A percentile compares a stretch with the other conserved stretches of the same genome.
Conservation (phyloP, 805 yeast genomes). For the Blastobotrys robertii region DNA sequence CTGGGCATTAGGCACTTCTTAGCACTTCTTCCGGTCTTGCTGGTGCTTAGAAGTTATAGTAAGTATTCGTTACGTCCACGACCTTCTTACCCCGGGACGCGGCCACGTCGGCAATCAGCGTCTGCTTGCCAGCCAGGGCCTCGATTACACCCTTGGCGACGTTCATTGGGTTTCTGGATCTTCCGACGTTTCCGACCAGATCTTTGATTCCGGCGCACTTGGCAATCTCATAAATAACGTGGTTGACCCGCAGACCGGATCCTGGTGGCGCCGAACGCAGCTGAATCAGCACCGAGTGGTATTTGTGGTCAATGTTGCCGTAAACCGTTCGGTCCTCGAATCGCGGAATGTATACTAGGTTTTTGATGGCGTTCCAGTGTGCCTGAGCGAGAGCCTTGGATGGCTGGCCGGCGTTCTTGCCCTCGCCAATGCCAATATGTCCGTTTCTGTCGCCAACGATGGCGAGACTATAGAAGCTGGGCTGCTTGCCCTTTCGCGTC, state of each 20-base stretch:
- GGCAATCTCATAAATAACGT: constrained; percentile 81
- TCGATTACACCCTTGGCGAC: constrained; percentile 84
- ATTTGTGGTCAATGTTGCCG: constrained; percentile 74
- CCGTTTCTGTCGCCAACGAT: constrained; percentile 92
- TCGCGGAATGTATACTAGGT: constrained; percentile 70
- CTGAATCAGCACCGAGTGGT: constrained; percentile 75
- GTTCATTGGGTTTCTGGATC: constrained; percentile 90
- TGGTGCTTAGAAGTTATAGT: constrained; percentile 38
- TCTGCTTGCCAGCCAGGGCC: constrained; percentile 66
- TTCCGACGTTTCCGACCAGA: constrained; percentile 81
- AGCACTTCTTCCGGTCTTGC: too few species aligned
- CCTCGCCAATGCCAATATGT: constrained; percentile 91
- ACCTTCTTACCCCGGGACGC: constrained; percentile 88
- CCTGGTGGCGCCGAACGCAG: constrained; percentile 88
- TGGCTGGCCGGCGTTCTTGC: constrained; percentile 73
- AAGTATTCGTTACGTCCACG: constrained; percentile 83
- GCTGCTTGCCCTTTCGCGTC: constrained; percentile 86
- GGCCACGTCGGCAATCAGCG: constrained; percentile 79
- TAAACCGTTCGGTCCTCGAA: constrained; percentile 85
- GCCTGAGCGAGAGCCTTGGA: constrained; percentile 72
- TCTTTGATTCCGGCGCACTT: constrained; percentile 92
- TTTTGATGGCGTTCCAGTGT: constrained; percentile 88
- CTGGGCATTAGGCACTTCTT: too few species aligned
- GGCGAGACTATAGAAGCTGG: constrained; percentile 70
- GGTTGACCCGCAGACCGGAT: constrained; percentile 86